phyloP scores from a whole-genome alignment of 805 yeast genomes.

The Starmerella potacharoeniae region DNA sequence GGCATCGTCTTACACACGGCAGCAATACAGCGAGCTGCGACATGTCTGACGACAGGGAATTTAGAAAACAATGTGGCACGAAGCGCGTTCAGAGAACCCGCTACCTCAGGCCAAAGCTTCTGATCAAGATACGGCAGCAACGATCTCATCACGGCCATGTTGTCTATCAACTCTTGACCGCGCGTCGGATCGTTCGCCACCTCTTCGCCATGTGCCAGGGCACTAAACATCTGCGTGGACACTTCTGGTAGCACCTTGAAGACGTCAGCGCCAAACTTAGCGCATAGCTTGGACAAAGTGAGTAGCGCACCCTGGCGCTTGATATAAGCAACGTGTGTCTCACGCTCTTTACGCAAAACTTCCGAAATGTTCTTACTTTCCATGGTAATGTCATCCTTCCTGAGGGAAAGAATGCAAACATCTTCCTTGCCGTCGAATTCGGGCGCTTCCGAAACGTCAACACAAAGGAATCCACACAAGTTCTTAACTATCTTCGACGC shows the following conservation, averaged over 20 bases:
- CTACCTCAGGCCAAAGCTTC: slow-evolving; percentile 36
- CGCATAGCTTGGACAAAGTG: slow-evolving; percentile 51
- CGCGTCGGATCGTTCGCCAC: slow-evolving; percentile 16
- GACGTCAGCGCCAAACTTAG: slow-evolving; percentile 40
- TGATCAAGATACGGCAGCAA: slow-evolving; percentile 50
- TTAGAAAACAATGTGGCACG: slow-evolving; percentile 47
- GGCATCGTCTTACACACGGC: slow-evolving; percentile 61
- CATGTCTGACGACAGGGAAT: slow-evolving; percentile 76
- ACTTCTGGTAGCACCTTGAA: slow-evolving; percentile 59
- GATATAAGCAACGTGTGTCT: slow-evolving; percentile 43
- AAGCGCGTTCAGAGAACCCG: slow-evolving; percentile 40
- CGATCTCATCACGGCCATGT: slow-evolving; percentile 70
- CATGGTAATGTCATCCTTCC: slow-evolving; percentile 33
- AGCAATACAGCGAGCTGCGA: slow-evolving; percentile 83
- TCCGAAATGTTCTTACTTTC: slow-evolving; percentile 48
- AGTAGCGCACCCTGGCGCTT: slow-evolving; percentile 76
- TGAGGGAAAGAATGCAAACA: slow-evolving; percentile 56
- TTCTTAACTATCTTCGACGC: slow-evolving; percentile 84
- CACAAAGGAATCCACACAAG: slow-evolving; percentile 84
- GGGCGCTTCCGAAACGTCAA: slow-evolving; percentile 92
- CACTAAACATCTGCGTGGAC: slow-evolving; percentile 50
- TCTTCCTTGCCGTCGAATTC: slow-evolving; percentile 60
- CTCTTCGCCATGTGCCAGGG: slow-evolving; percentile 34
- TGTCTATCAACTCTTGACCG: slow-evolving; percentile 66
- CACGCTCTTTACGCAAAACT: slow-evolving; percentile 42